Evolutionary conservation across 2,329 filamentous ascomycete genomes (phyloP).

Genomic region (Myriosclerotinia scirpicola): DNA sequence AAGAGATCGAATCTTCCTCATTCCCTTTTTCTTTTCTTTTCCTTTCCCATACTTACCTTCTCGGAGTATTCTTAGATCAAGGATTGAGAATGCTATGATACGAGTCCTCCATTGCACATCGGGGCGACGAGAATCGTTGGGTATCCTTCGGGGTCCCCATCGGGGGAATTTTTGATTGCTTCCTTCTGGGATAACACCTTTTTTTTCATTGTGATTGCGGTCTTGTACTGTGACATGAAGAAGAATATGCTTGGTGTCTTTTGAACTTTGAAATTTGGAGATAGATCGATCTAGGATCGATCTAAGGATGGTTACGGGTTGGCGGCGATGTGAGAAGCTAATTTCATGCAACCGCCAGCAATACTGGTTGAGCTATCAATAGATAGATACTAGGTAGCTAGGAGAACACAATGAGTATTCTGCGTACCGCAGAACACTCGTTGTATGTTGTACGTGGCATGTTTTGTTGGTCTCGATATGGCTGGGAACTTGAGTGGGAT

Average conservation of each 20-base stretch:
- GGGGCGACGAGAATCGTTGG: constrained; percentile 48
- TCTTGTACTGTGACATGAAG: constrained; percentile 41
- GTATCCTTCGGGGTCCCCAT: constrained; percentile 41
- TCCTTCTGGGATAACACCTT: constrained; percentile 20
- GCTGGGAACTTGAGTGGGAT: no score
- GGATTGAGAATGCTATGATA: constrained; percentile 35
- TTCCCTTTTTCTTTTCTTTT: constrained; percentile 20
- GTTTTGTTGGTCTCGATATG: not conserved
- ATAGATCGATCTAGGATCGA: not conserved
- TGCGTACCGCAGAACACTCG: not conserved
- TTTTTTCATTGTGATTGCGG: constrained; percentile 44
- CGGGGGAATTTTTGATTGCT: constrained; percentile 43
- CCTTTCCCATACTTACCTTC: constrained; percentile 45
- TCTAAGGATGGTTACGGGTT: not conserved
- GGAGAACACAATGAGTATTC: not conserved
- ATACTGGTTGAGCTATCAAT: no score
- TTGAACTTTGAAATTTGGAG: not conserved
- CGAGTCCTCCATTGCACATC: constrained; percentile 59
- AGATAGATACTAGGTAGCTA: no score
- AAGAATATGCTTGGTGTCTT: constrained; percentile 33
- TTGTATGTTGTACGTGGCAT: not conserved
- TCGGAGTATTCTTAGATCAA: constrained; percentile 37
- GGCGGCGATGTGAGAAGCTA: not conserved
- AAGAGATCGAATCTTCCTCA: not conserved
- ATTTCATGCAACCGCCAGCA: not conserved